A percentile compares a stretch with the other conserved stretches of the same genome.
phyloP scores from a whole-genome alignment of 1,284 basidiomycete species.

The Mycena citricolor region DNA sequence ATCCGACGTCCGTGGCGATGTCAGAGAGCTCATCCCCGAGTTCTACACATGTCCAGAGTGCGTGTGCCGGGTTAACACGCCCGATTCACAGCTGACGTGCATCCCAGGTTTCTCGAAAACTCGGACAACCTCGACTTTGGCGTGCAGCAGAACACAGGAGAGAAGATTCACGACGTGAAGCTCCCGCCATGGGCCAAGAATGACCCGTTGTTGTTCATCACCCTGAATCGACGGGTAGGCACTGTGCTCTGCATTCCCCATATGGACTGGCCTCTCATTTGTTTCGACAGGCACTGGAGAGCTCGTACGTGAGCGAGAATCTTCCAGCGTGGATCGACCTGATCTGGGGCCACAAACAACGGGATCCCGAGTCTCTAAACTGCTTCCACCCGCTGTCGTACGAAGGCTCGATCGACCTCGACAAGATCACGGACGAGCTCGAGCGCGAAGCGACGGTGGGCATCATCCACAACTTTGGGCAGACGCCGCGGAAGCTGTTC shows the following conservation, averaged over 20 bases:
- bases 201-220: slow-evolving; percentile 84
- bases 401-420: slow-evolving; percentile 88
- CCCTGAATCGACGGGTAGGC: slow-evolving; percentile 68
- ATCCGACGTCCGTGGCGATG: slow-evolving; percentile 86
- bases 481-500: slow-evolving; percentile 91
- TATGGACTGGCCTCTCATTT: background rate
- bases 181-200: slow-evolving; percentile 89
- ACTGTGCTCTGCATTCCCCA: background rate
- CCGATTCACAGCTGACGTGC: background rate
- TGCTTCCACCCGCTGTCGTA: slow-evolving; percentile 95
- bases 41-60: slow-evolving; percentile 83
- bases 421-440: slow-evolving; percentile 80
- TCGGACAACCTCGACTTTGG: slow-evolving; percentile 81
- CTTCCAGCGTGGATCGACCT: slow-evolving; percentile 93
- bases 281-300: slow-evolving; percentile 78
- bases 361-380: slow-evolving; percentile 77
- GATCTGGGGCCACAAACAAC: slow-evolving; percentile 86
- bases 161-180: slow-evolving; percentile 84
- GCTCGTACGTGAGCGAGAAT: slow-evolving; percentile 83
- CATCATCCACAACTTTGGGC: slow-evolving; percentile 95
- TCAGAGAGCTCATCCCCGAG: slow-evolving; percentile 92
- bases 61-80: slow-evolving; percentile 24
- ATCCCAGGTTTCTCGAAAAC: slow-evolving; percentile 70
- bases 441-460: slow-evolving; percentile 92
- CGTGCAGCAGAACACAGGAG: slow-evolving; percentile 77